Evolutionary conservation across 768 basidiomycete genomes (phyloP).

Genomic region (Leccinum longicurvipes): DNA sequence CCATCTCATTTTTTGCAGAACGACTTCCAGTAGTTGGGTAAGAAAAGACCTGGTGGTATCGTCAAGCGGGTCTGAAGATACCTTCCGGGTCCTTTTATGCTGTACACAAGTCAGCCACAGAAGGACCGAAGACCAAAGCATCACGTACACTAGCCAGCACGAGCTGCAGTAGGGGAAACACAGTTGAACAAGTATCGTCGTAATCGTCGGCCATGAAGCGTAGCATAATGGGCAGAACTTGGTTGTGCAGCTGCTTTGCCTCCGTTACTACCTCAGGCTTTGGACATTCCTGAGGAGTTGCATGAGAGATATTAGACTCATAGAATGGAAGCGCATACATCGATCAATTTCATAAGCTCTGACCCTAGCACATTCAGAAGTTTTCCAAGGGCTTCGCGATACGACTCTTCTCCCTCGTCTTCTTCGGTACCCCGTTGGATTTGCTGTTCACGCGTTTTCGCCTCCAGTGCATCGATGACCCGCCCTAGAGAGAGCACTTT

Average conservation of each 20-base stretch:
- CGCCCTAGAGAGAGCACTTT: conserved; percentile 84
- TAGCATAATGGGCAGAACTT: conserved; percentile 77
- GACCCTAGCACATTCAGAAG: conserved; percentile 78
- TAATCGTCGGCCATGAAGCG: conserved; percentile 88
- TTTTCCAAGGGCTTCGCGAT: conserved; percentile 85
- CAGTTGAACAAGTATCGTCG: conserved; percentile 82
- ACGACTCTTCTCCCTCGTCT: conserved; percentile 87
- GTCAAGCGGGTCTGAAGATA: conserved; percentile 59
- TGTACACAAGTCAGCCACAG: conserved; percentile 30
- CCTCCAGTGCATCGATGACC: conserved; percentile 77
- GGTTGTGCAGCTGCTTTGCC: conserved; percentile 58
- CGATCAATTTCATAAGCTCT: conserved; percentile 80
- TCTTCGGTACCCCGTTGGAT: conserved; percentile 60
- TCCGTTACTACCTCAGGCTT: conserved; percentile 60
- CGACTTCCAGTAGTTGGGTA: conserved; percentile 68
- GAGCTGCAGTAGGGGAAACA: conserved; percentile 76
- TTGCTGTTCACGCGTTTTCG: conserved; percentile 68
- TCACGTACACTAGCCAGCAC: conserved; percentile 67
- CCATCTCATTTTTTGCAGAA: conserved; percentile 90
- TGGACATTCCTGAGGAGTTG: conserved; percentile 48
- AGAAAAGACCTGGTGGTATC: conserved; percentile 75
- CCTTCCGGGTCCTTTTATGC: conserved; percentile 77
- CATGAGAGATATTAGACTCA: conserved; percentile 2
- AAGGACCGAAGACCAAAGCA: not conserved
- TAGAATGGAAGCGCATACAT: conserved; percentile 43